Percentiles rank a stretch among this genome's conserved stretches.
These are phyloP conservation scores for Trametes polyzona DNA, from an alignment of 1,284 basidiomycete species.

Conservation along the genomic window DNA sequence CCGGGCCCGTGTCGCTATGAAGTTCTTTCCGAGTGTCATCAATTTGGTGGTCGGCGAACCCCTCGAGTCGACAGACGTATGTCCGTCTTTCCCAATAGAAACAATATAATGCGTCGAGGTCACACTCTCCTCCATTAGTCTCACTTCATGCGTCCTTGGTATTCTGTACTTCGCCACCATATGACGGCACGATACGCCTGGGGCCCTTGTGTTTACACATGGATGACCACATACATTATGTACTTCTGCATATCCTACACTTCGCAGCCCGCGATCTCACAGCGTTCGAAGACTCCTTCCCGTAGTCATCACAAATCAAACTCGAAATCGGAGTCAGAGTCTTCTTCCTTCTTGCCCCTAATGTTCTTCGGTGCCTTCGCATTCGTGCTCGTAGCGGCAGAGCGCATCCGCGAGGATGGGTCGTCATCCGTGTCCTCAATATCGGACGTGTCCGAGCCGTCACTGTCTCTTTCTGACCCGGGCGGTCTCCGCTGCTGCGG, in stretches of 20 bases:
- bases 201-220: neutral
- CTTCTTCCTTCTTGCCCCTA: conserved; percentile 57
- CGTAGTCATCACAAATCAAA: conserved; percentile 57
- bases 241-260: conserved; percentile 5
- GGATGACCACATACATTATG: neutral
- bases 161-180: too few species aligned
- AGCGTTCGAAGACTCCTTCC: neutral
- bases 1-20: too few species aligned
- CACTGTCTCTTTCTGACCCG: conserved; percentile 34
- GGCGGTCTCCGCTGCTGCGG: conserved; percentile 47
- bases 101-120: too few species aligned
- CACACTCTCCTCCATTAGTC: too few species aligned
- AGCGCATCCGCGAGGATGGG: conserved; percentile 53
- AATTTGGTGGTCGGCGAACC: too few species aligned
- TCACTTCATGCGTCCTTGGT: too few species aligned
- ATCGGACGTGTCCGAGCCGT: conserved; percentile 40
- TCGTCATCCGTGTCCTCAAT: conserved; percentile 51
- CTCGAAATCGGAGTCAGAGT: conserved; percentile 75
- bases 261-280: too few species aligned
- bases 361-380: conserved; percentile 58
- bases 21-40: too few species aligned
- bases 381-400: conserved; percentile 61
- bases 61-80: too few species aligned
- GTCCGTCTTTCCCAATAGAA: too few species aligned
- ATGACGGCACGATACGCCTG: too few species aligned